Base-by-base conservation (phyloP, 176 grass and related monocot species). In the Hsuehochloa calcarea region DNA sequence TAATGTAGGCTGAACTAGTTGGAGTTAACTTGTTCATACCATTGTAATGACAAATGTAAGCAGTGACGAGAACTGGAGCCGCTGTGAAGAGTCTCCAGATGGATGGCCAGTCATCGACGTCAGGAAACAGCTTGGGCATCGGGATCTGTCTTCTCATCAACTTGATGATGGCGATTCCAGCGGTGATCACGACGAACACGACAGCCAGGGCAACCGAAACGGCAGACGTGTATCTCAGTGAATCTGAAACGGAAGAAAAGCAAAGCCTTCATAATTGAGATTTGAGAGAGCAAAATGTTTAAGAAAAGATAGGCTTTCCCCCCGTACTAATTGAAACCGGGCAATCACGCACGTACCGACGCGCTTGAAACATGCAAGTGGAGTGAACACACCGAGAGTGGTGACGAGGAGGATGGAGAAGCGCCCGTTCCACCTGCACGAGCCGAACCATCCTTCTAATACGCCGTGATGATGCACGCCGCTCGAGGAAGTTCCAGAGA, bases 11-110 rank as follows among this genome's bases (percentile, higher is more conserved):
- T 38, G 52, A 77, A 61, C 6, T 23, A 12, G 26, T 1, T 20
- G 49, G 49, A 51, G 49, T 51, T 51, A 51, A 16, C 29, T 54
- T 26, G n/a, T 15, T 19, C 40, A 37, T 80, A 98, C 96, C 93
- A 34, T 98, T 98, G 54, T 98, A 98, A 55, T 98, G 96, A 85
- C 96, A 98, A 60, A 98, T 90, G 80, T 90, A 98, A 52, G 96
- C 96, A 16, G 96, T 98, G 72, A 94, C 93, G 40, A 98, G 89
- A 85, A 98, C 85, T 11, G 96, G 96, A 52, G 88, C 93, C 17
- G 91, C 87, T 19, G 96, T 95, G 89, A 95, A 98, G 88, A 98
- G 89, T 67, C 92, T 91, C 93, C 93, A 95, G 15, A 98, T 81
- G 45, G 96, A 95, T 85, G 91, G 85, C 47, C 93, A 74, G 84